Conservation (phyloP, 352 stramenopile genomes). For the Albugo laibachii region DNA sequence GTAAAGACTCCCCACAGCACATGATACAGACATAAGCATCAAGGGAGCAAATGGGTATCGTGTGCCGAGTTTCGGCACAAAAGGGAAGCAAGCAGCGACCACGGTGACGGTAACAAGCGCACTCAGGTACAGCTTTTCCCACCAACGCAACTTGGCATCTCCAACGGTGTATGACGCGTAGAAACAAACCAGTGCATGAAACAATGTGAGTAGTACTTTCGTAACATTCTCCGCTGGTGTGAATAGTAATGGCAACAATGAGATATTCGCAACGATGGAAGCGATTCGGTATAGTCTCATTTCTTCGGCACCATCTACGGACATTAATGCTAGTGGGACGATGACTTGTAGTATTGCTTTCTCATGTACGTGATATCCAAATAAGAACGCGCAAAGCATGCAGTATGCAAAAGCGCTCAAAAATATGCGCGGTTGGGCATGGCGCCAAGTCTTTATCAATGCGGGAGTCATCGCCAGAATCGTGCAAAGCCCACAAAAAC, state of each 20-base stretch:
- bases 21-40: slow-evolving; percentile 55
- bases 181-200: slow-evolving; percentile 34
- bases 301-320: slow-evolving; percentile 52
- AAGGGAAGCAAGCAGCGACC: slow-evolving; percentile 27
- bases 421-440: slow-evolving; percentile 60
- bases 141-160: slow-evolving; percentile 20
- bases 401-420: slow-evolving; percentile 72
- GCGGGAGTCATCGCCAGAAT: slow-evolving; percentile 63
- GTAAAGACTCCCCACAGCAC: slow-evolving; percentile 57
- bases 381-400: slow-evolving; percentile 89
- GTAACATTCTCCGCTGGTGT: slow-evolving; percentile 55
- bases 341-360: slow-evolving; percentile 92
- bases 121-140: slow-evolving; percentile 27
- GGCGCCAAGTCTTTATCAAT: slow-evolving; percentile 49
- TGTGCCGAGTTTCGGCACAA: slow-evolving; percentile 17
- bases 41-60: slow-evolving; percentile 59
- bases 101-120: slow-evolving; percentile 13
- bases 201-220: slow-evolving; percentile 42
- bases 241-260: slow-evolving; percentile 72
- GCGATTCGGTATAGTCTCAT: slow-evolving; percentile 69
- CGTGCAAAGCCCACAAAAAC: slow-evolving; percentile 55
- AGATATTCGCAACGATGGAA: slow-evolving; percentile 43
- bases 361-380: slow-evolving; percentile 98
- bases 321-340: slow-evolving; percentile 44
- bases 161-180: slow-evolving; percentile 47